Conservation (phyloP, 176 grass and related monocot genomes). For the Chrysopogon serrulatus region DNA sequence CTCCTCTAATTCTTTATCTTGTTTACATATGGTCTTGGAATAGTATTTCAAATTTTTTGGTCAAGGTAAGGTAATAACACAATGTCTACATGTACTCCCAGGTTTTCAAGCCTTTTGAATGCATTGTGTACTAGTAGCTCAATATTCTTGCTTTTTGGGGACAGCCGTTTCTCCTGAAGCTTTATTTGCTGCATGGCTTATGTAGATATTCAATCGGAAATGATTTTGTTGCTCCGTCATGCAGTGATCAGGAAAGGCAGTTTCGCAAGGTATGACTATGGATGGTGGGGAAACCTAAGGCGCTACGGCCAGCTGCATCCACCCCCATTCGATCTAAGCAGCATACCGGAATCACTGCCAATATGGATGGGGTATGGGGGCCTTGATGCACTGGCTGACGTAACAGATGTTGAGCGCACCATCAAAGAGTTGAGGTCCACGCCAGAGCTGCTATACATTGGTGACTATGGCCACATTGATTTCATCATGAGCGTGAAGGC, state of each 20-base stretch:
- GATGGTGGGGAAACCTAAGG: constrained; percentile 56
- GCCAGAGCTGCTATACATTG: constrained; percentile 65
- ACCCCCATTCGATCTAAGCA: constrained; percentile 53
- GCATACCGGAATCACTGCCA: constrained; percentile 64
- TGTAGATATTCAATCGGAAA: neutral
- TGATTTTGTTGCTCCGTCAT: neutral
- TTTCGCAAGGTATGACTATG: constrained; percentile 86
- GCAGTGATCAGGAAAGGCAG: constrained; percentile 92
- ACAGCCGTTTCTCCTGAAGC: neutral
- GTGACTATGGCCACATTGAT: constrained; percentile 81
- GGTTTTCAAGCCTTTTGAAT: neutral
- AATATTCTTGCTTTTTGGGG: neutral
- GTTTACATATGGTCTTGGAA: neutral
- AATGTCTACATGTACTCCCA: neutral
- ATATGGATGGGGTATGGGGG: constrained; percentile 91
- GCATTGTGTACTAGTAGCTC: neutral
- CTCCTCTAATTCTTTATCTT: neutral
- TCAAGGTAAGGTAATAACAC: neutral
- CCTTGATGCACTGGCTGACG: constrained; percentile 74
- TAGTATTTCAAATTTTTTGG: neutral
- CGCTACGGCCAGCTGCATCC: constrained; percentile 43
- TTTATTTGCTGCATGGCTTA: neutral
- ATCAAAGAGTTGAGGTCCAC: constrained; percentile 54
- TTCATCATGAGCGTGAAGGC: constrained; percentile 58
- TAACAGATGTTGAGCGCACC: constrained; percentile 60